Conservation (phyloP, 768 basidiomycete genomes). For the Crepidotus variabilis region DNA sequence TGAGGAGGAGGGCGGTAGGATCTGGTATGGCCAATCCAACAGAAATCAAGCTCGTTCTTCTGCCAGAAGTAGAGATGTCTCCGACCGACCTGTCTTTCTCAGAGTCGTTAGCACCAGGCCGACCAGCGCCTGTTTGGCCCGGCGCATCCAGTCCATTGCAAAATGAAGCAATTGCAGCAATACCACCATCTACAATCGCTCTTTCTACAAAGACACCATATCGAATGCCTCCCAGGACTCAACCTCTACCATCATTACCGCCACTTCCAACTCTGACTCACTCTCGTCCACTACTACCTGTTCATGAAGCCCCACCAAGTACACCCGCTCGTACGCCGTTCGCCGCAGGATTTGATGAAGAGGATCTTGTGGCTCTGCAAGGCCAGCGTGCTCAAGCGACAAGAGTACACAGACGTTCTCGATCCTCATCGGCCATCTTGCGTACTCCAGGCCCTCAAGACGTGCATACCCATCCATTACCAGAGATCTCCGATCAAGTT, state of each 20-base stretch:
- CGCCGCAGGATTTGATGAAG: not conserved
- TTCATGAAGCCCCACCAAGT: not conserved
- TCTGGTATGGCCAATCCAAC: not conserved
- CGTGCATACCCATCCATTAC: too few species aligned
- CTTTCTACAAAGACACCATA: not conserved
- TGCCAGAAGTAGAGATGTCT: not conserved
- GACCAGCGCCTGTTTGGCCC: not conserved
- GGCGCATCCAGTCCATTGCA: not conserved
- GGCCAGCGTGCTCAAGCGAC: not conserved
- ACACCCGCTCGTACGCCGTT: not conserved
- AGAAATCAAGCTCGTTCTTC: not conserved
- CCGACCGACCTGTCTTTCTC: not conserved
- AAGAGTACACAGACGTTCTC: not conserved
- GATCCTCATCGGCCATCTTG: not conserved
- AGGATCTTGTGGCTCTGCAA: not conserved
- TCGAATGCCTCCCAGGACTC: not conserved
- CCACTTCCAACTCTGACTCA: not conserved
- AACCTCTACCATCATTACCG: not conserved
- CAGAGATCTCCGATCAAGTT: too few species aligned
- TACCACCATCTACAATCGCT: not conserved
- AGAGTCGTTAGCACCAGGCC: not conserved
- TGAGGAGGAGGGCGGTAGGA: not conserved
- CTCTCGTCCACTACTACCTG: not conserved
- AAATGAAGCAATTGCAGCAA: not conserved
- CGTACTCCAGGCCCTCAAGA: not conserved